Percentiles rank a stretch among this genome's conserved stretches.
These are phyloP conservation scores for Stagonosporopsis chrysanthemi DNA, from an alignment of 2,329 filamentous ascomycete species.

Conservation along the genomic window DNA sequence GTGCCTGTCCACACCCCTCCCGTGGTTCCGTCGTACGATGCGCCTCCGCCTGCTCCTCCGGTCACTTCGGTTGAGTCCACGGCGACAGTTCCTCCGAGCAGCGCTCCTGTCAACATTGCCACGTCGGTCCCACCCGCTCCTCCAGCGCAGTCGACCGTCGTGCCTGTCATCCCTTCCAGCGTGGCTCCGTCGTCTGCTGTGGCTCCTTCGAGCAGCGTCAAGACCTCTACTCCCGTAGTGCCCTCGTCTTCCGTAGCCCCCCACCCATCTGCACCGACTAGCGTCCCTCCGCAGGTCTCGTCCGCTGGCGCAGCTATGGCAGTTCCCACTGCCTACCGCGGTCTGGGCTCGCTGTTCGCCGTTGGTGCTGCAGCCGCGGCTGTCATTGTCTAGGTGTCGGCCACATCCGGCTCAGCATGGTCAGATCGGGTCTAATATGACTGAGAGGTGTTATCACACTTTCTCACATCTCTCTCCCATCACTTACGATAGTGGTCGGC, in stretches of 20 bases:
- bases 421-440: constrained; percentile 1
- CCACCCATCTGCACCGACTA: constrained; percentile 16
- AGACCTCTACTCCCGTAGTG: constrained; percentile 8
- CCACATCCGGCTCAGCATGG: constrained; percentile 6
- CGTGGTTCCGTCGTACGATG: constrained; percentile 18
- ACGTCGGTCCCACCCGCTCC: constrained; percentile 20
- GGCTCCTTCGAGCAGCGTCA: constrained; percentile 3
- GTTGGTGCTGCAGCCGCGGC: constrained; percentile 33
- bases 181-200: constrained; percentile 13
- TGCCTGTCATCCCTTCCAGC: neutral
- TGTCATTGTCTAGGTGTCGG: constrained; percentile 25
- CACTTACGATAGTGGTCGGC: neutral
- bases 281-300: constrained; percentile 17
- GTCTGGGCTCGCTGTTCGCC: constrained; percentile 32
- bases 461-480: neutral
- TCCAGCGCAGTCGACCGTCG: constrained; percentile 13
- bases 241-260: constrained; percentile 21
- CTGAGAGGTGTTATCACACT: neutral
- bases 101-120: constrained; percentile 12
- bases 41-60: constrained; percentile 16
- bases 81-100: constrained; percentile 23
- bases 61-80: constrained; percentile 25
- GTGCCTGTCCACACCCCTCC: constrained; percentile 21
- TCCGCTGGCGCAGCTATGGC: constrained; percentile 30
- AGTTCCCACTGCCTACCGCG: constrained; percentile 27